phyloP scores from a whole-genome alignment of 176 grass and related monocot genomes.

The Zoysia japonica region DNA sequence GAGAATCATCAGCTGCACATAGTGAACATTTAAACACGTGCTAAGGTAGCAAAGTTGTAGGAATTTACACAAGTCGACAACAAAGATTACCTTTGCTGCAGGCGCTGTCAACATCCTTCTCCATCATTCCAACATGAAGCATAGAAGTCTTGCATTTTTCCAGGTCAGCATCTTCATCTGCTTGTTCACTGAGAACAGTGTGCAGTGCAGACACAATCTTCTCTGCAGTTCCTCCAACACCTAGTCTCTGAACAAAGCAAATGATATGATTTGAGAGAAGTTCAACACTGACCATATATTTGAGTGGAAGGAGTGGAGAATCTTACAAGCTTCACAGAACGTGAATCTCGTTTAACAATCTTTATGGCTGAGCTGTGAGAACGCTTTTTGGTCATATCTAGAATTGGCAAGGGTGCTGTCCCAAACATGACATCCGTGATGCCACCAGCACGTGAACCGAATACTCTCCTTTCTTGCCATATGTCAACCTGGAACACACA shows the following conservation, averaged over 20 bases:
- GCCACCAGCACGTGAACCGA: constrained; percentile 75
- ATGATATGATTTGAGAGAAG: constrained; percentile 32
- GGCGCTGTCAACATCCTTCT: constrained; percentile 72
- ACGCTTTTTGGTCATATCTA: constrained; percentile 91
- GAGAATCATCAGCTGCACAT: constrained; percentile 68
- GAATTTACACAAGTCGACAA: constrained; percentile 6
- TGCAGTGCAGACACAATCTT: constrained; percentile 85
- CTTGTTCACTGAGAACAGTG: constrained; percentile 61
- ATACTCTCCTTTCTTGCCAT: constrained; percentile 99
- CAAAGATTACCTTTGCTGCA: constrained; percentile 65
- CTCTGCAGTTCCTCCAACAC: constrained; percentile 78
- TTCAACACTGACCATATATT: constrained; percentile 22
- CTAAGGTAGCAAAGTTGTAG: constrained; percentile 8
- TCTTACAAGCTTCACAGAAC: constrained; percentile 87
- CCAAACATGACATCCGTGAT: constrained; percentile 91
- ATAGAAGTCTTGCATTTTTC: constrained; percentile 78
- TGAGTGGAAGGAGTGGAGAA: background rate
- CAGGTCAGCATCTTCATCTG: constrained; percentile 66
- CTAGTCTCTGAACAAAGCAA: constrained; percentile 71
- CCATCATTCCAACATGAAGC: constrained; percentile 64
- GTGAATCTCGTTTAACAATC: constrained; percentile 82
- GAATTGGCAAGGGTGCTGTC: constrained; percentile 61
- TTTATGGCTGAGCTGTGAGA: constrained; percentile 68
- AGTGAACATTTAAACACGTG: constrained; percentile 36
- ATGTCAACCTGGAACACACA: constrained; percentile 72